A percentile compares a stretch with the other conserved stretches of the same genome.
Conservation (phyloP, 2,329 filamentous ascomycete genomes). For the Lecanosticta acicola region DNA sequence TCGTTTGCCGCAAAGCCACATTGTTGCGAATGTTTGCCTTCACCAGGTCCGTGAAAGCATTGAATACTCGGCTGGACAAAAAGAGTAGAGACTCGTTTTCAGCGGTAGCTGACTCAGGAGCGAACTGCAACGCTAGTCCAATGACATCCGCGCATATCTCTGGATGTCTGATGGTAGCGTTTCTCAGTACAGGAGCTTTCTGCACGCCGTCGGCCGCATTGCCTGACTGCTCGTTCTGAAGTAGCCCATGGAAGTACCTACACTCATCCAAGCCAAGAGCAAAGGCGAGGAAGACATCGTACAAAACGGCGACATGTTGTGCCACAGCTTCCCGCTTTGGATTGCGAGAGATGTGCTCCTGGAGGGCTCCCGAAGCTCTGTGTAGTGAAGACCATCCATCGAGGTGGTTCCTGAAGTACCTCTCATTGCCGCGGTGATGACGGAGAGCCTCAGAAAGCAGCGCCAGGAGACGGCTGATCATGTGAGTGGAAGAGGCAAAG, state of each 20-base stretch:
- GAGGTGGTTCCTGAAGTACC: conserved; percentile 75
- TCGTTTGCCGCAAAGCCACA: conserved; percentile 24
- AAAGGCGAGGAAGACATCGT: conserved; percentile 13
- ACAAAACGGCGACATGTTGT: conserved; percentile 6
- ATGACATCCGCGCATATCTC: conserved; percentile 6
- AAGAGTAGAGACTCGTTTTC: background rate
- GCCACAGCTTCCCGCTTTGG: conserved; percentile 1
- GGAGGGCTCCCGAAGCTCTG: conserved; percentile 57
- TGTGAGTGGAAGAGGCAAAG: conserved; percentile 2
- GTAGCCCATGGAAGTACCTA: background rate
- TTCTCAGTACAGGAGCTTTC: background rate
- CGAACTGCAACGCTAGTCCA: conserved; percentile 4
- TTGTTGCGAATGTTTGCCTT: conserved; percentile 13
- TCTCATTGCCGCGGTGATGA: conserved; percentile 76
- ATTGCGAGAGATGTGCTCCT: background rate
- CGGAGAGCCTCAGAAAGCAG: conserved; percentile 70
- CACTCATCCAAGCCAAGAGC: conserved; percentile 5
- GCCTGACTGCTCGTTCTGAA: background rate
- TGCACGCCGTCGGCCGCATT: background rate
- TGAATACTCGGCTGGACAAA: background rate
- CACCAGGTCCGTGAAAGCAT: background rate
- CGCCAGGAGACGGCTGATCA: conserved; percentile 12
- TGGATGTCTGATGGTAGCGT: conserved; percentile 2
- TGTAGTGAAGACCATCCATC: conserved; percentile 74
- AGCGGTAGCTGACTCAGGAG: background rate